Evolutionary conservation across 345 rosid species (phyloP), one percentile per base, ranked within the genome.

Genomic region (Pistacia vera): DNA sequence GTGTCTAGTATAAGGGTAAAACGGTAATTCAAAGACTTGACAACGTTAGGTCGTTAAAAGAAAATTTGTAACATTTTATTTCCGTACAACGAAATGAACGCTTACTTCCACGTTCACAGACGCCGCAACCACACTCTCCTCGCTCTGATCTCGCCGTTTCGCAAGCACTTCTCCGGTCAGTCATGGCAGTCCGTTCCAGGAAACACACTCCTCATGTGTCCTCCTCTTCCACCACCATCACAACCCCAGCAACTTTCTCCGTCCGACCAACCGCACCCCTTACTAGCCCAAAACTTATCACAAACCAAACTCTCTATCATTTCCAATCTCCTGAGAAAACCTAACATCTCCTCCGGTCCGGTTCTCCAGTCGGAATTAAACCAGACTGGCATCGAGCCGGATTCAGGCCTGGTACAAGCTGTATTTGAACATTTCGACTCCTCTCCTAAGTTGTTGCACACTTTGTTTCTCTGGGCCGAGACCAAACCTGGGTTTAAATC

Each of bases 401-500:
- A 75, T 20, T 10, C 77, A 33, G 73, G n/a, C 33, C 81, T 96
- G 63, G 48, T 93, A 48, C 80, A 49, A 10, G 83, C 91, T 9
- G 18, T 93, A 11, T 88, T 92, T 77, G 87, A 84, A 58, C 89
- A 80, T 18, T 91, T 92, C 54, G 89, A 69, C 54, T 87, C 92
- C 46, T 93, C 95, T 56, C 97, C 97, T 12, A 91, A 81, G 68
- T 67, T 96, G 83, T 66, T 92, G 49, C 86, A 83, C 78, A 18
- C 83, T 8, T 75, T 93, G 83, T 91, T 88, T 78, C 85, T 80
- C 60, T 91, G 98, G 98, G 93, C 97, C 3, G 92, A 90, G 81
- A 88, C 46, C 88, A 85, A 85, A 63, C 87, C 94, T 1, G 85
- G 81, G 65, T 88, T 93, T 63, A 78, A 68, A 57, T 70, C 81